phyloP scores from a whole-genome alignment of 306 rosid genomes.

The Echinosophora koreensis region DNA sequence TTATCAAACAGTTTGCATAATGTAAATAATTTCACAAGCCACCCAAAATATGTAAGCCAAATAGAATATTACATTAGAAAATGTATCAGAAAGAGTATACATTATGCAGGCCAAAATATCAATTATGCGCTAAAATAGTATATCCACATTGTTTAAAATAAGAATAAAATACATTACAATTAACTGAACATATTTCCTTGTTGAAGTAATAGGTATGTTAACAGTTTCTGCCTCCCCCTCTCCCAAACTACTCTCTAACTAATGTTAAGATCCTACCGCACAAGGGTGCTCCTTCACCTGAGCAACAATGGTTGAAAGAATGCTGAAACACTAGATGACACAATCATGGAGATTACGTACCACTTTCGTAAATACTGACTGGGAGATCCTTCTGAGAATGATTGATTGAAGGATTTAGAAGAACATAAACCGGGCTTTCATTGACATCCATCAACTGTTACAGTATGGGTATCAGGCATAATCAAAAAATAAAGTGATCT shows the following conservation, averaged over 20 bases:
- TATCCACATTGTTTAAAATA: neutral
- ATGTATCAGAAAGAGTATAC: neutral
- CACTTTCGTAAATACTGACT: constrained; percentile 87
- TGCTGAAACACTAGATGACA: constrained; percentile 30
- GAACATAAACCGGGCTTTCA: constrained; percentile 94
- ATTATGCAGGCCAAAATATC: neutral
- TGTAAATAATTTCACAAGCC: neutral
- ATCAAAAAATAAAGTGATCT: constrained; percentile 40
- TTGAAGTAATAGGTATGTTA: neutral
- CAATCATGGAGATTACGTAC: constrained; percentile 52
- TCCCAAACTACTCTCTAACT: neutral
- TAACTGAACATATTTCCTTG: neutral
- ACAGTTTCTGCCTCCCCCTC: neutral
- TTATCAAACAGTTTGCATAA: neutral
- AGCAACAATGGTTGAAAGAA: constrained; percentile 36
- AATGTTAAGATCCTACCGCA: neutral
- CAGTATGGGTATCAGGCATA: constrained; percentile 30
- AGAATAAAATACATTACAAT: neutral
- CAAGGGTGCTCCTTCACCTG: neutral
- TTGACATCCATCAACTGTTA: constrained; percentile 94
- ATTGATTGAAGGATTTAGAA: constrained; percentile 86
- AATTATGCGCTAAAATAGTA: neutral
- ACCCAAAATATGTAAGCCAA: neutral
- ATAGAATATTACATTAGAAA: neutral
- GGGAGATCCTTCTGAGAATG: constrained; percentile 97